Evolutionary conservation across 2,329 filamentous ascomycete species (phyloP), one percentile per base, ranked within the genome.

Genomic region (Pseudomassariella vexata): DNA sequence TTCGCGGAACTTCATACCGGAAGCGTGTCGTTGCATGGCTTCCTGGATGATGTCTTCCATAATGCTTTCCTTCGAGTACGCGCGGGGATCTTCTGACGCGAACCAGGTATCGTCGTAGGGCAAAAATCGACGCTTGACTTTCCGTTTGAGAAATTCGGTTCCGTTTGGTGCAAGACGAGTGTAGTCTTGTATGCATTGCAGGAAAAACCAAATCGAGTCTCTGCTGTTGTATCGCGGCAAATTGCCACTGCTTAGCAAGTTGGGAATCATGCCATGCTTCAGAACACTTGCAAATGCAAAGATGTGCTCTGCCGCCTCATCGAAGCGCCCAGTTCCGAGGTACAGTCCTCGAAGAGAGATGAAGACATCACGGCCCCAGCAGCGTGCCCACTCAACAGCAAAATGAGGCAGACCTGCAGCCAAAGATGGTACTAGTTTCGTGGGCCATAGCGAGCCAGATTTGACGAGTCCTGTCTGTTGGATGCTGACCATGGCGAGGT

Each of bases 211-310:
- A 24, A 95, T 78, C 0, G 92, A 95, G 59, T 98, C 92, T 39
- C 92, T 76, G 25, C 92, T 89, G 57, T 98, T 98, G 66, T 96
- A 98, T 17, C 92, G 76, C 3, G 92, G 92, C 11, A 81, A 72
- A 38, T 82, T 85, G 6, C 92, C 89, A 38, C 85, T 86, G 43
- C 87, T 82, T 10, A 98, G 70, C 14, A 98, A 70, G 50, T 98
- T 98, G 10, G 92, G 92, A 36, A 98, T 89, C 88, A 96, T 94
- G 30, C 92, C 92, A 49, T 98, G 92, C 67, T 98, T 98, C 45
- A 98, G 65, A 9, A 98, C 89, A 54, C 88, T 95, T 3, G 85
- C 89, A 61, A 98, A 98, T 7, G 89, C 90, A 38, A 87, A 67
- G 37, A 98, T 95, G 51, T 98, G 94, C 56, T 96, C 88, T 51